Evolutionary conservation across 2,329 filamentous ascomycete species (phyloP), one percentile per base, ranked within the genome.

Genomic region (Cryphonectria radicalis): DNA sequence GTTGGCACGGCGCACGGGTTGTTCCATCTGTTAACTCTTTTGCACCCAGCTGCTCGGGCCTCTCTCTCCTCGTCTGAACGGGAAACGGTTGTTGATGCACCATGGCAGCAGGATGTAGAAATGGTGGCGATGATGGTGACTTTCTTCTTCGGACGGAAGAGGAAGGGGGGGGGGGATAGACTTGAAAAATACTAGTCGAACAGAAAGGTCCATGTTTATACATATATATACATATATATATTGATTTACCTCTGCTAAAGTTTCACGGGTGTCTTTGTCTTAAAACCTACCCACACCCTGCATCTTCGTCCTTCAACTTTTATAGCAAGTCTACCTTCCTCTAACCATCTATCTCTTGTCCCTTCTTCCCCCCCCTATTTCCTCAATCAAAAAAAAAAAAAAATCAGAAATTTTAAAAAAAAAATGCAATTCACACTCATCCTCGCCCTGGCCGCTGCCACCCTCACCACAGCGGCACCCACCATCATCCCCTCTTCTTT

Each of bases 381-480:
- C 35, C 6, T 37, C 6, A 37, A 37, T 4, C 28, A 1, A 37
- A 37, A 10, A 37, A 37, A 37, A 13, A 55, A 28, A 14, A 10
- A 53, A 59, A n/a, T n/a, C n/a, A n/a, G n/a, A n/a, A n/a, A n/a
- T n/a, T n/a, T n/a, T n/a, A n/a, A 62, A 11, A 37, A 10, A 37
- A 60, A 35, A 37, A 35, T 19, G 59, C 35, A 62, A 7, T 40
- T 62, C 59, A 62, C 59, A 17, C 35, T 62, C 68, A 59, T 70
- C 42, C 57, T 68, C 11, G 71, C 68, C 59, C 63, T 67, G 25
- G 43, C 71, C 55, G 55, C 55, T 28, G 70, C 71, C 57, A 62
- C 59, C 14, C 70, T 53, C 14, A 32, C 55, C 37, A 50, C 46
- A n/a, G 65, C 59, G 19, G 62, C 67, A 35, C 70, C 70, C 17